phyloP scores from a whole-genome alignment of 2,329 filamentous ascomycete species.

The Fusarium liriodendri region DNA sequence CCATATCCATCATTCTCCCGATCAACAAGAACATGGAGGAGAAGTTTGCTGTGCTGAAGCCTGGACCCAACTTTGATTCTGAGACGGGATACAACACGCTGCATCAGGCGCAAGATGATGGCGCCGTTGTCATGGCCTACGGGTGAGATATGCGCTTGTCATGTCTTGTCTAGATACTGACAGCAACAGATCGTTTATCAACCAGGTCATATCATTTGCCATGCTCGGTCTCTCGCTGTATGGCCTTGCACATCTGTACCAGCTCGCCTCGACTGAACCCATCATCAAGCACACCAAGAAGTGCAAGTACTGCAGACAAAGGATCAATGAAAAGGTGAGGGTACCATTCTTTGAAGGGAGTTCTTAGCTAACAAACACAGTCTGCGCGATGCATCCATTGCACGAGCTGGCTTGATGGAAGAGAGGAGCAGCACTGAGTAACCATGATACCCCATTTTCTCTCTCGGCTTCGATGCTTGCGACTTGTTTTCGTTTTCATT shows the following conservation, averaged over 20 bases:
- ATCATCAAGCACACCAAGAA: constrained; percentile 78
- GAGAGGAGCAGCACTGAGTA: constrained; percentile 51
- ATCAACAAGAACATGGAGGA: constrained; percentile 78
- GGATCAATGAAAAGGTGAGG: constrained; percentile 71
- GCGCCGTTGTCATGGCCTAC: constrained; percentile 78
- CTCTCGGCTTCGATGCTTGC: not conserved
- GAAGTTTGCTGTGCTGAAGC: constrained; percentile 75
- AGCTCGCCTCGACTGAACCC: constrained; percentile 69
- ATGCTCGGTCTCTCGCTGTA: constrained; percentile 75
- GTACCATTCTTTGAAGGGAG: accelerated
- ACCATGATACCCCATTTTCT: constrained; percentile 15
- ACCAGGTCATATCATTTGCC: constrained; percentile 73
- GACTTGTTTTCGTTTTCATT: not conserved
- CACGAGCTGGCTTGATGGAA: constrained; percentile 63
- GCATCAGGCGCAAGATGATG: constrained; percentile 75
- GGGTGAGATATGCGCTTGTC: constrained; percentile 58
- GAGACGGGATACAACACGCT: constrained; percentile 75
- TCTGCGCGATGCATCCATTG: constrained; percentile 60
- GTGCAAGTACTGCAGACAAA: constrained; percentile 75
- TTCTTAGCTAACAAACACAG: constrained; percentile 43
- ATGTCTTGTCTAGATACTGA: not conserved
- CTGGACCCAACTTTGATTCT: constrained; percentile 64
- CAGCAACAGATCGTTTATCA: constrained; percentile 65
- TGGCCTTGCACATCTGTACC: constrained; percentile 71
- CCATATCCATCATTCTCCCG: constrained; percentile 75